Conservation (phyloP, 768 basidiomycete species). For the Calvatia gigantea region DNA sequence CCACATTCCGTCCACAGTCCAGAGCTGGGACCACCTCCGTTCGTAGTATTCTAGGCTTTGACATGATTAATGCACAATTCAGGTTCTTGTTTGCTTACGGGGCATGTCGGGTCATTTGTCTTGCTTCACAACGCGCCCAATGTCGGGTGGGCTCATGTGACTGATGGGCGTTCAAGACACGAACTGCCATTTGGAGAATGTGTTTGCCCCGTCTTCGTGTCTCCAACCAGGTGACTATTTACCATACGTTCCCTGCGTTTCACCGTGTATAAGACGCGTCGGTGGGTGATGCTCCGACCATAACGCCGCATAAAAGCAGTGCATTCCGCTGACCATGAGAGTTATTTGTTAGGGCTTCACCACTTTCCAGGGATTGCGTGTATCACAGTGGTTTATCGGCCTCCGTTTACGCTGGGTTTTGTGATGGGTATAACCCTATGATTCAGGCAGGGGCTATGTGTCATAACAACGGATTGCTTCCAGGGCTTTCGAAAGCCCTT, state of each 20-base stretch:
- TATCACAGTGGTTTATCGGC: not conserved
- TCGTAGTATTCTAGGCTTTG: not conserved
- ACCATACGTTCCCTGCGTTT: not conserved
- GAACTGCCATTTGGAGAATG: not conserved
- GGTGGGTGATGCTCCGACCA: not conserved
- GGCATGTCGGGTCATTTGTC: not conserved
- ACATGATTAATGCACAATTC: constrained; percentile 1
- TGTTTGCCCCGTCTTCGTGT: not conserved
- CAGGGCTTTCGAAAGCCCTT: too few relatives aligned
- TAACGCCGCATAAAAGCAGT: not conserved
- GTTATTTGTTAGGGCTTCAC: too few relatives aligned
- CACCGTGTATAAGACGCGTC: not conserved
- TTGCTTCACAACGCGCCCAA: not conserved
- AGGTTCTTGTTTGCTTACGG: not conserved
- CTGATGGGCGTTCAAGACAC: not conserved
- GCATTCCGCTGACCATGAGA: too few relatives aligned
- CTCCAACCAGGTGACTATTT: not conserved
- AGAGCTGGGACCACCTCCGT: not conserved
- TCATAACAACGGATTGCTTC: too few relatives aligned
- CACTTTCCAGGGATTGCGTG: not conserved
- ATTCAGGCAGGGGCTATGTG: too few relatives aligned
- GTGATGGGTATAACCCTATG: too few relatives aligned
- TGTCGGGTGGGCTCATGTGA: not conserved
- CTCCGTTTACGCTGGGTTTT: not conserved
- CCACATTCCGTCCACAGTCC: not conserved